Evolutionary conservation across 1,284 basidiomycete genomes (phyloP).

Genomic region (Coniferiporia weirii): DNA sequence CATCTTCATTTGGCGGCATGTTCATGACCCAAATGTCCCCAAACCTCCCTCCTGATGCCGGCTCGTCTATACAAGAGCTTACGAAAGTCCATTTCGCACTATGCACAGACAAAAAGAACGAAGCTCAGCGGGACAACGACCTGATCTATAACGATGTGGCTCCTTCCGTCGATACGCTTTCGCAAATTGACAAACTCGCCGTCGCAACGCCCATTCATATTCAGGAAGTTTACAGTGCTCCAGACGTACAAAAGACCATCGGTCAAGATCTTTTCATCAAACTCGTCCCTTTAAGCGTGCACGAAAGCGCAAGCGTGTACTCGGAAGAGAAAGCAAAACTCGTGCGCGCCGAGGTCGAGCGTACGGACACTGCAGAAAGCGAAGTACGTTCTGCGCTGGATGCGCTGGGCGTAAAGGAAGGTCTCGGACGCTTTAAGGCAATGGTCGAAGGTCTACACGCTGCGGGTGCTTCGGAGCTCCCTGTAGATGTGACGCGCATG

Average conservation of each 20-base stretch:
- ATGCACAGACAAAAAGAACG: slow-evolving; percentile 69
- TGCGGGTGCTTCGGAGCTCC: slow-evolving; percentile 57
- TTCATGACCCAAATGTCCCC: slow-evolving; percentile 74
- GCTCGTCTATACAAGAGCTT: slow-evolving; percentile 72
- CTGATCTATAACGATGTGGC: slow-evolving; percentile 97
- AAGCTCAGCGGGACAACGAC: slow-evolving; percentile 89
- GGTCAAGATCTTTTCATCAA: slow-evolving; percentile 88
- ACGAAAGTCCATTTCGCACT: slow-evolving; percentile 80
- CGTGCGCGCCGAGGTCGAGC: slow-evolving; percentile 85
- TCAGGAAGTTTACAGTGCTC: slow-evolving; percentile 88
- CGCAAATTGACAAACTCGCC: slow-evolving; percentile 73
- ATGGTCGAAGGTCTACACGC: slow-evolving; percentile 72
- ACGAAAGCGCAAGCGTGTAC: slow-evolving; percentile 94
- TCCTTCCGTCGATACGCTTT: slow-evolving; percentile 76
- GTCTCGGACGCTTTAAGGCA: slow-evolving; percentile 70
- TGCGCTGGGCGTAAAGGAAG: slow-evolving; percentile 75
- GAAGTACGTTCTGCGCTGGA: slow-evolving; percentile 81
- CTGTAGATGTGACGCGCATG: slow-evolving; percentile 71
- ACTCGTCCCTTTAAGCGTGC: slow-evolving; percentile 90
- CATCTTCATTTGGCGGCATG: slow-evolving; percentile 66
- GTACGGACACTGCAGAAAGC: slow-evolving; percentile 77
- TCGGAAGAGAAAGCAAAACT: slow-evolving; percentile 99
- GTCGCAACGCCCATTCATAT: slow-evolving; percentile 83
- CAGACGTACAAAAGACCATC: slow-evolving; percentile 93
- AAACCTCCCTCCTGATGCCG: slow-evolving; percentile 86